Base-by-base conservation (phyloP, 1,284 basidiomycete species). In the Ustilago tritici region DNA sequence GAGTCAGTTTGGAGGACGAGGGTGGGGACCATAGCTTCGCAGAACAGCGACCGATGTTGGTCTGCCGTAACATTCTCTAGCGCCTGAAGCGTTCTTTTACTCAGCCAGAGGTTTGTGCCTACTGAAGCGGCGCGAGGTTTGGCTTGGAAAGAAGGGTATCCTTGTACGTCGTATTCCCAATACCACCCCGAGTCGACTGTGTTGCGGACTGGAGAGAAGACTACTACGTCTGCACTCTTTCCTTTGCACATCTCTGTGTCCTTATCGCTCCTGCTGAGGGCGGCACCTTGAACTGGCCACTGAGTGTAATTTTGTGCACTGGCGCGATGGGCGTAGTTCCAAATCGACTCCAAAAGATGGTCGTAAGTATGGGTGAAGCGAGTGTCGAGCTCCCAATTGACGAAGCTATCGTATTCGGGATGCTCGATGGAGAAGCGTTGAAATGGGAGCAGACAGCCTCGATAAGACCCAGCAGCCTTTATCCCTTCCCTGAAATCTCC, bases 81-180 rank as follows among this genome's bases (percentile, higher is more conserved):
- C 1, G 61, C 61, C 43, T 60, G 35, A 11, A 70, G 3, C 1
- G 67, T 53, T 2, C 68, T 58, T 40, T 62, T 65, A 54, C 68
- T 70, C 1, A 70, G 32, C 63, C 68, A 70, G 3, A 70, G 31
- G 12, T 70, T 70, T 35, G 68, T 70, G 17, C 41, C 46, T 1
- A 70, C 68, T 14, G 68, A 70, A 23, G 62, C 59, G 31, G 68
- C 38, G 12, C 68, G 63, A 5, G 54, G 8, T 11, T 49, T 65
- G 5, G 49, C 47, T 41, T 52, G 47, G 41, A 35, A 35, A 4
- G 38, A 10, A 8, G 57, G 32, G 19, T 23, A 70, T 5, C 68
- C 68, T 54, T 70, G 68, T 2, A 70, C 68, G 23, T 70, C 68
- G 41, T 70, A 70, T 54, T 70, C 68, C 68, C 68, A 70, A 19